phyloP scores from a whole-genome alignment of 2,329 filamentous ascomycete genomes.

The Fonsecaea erecta region DNA sequence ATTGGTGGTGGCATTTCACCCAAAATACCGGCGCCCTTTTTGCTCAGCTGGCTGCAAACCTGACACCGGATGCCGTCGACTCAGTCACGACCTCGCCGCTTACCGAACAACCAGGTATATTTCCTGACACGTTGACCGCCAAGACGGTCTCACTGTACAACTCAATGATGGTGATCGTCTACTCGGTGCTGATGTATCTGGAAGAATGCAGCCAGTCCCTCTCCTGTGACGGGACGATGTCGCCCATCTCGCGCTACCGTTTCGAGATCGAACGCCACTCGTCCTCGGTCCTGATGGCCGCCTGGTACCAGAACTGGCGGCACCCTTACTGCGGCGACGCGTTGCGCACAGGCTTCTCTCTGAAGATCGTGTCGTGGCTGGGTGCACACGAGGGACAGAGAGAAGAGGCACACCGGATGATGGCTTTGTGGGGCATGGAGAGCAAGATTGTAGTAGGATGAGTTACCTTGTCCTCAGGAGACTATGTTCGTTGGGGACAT shows the following conservation, averaged over 20 bases:
- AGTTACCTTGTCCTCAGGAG: background rate
- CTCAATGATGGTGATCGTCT: slow-evolving; percentile 1
- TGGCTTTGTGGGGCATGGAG: background rate
- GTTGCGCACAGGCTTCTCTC: slow-evolving; percentile 7
- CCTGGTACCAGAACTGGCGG: slow-evolving; percentile 2
- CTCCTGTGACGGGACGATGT: background rate
- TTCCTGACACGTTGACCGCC: slow-evolving; percentile 10
- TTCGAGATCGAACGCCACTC: slow-evolving; percentile 6
- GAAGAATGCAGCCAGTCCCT: background rate
- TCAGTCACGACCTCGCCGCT: background rate
- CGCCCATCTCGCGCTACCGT: background rate
- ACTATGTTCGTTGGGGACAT: background rate
- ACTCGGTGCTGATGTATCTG: slow-evolving; percentile 3
- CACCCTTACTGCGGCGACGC: slow-evolving; percentile 13
- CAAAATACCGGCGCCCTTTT: background rate
- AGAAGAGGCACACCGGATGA: background rate
- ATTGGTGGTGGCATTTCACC: slow-evolving; percentile 13
- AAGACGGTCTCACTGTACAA: slow-evolving; percentile 14
- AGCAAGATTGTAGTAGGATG: background rate
- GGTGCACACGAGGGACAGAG: background rate
- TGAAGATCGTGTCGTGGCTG: slow-evolving; percentile 10
- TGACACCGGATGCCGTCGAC: too few relatives aligned
- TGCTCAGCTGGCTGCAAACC: background rate
- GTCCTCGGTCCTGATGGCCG: slow-evolving; percentile 2
- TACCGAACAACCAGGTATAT: background rate